phyloP scores from a whole-genome alignment of 2,329 filamentous ascomycete species.

The Paraconiothyrium sp. region DNA sequence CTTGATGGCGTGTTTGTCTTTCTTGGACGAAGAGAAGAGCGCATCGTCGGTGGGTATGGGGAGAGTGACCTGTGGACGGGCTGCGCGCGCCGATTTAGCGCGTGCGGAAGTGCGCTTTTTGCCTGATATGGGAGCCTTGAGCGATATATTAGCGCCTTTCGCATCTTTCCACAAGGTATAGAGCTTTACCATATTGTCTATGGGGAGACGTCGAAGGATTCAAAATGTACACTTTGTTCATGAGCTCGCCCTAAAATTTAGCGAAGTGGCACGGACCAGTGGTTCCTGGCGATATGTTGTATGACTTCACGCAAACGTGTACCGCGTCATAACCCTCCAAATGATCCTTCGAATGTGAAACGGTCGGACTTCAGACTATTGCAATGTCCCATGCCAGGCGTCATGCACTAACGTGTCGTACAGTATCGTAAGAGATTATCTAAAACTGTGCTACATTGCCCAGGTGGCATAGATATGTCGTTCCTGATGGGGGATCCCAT shows the following conservation, averaged over 20 bases:
- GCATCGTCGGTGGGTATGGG: conserved; percentile 48
- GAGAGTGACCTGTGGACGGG: conserved; percentile 32
- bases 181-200: not conserved
- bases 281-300: not conserved
- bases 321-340: not conserved
- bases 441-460: too few relatives aligned
- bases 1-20: conserved; percentile 83
- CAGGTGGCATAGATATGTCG: too few relatives aligned
- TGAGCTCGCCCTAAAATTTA: not conserved
- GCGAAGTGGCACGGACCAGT: not conserved
- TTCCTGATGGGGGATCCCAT: too few relatives aligned
- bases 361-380: too few relatives aligned
- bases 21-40: conserved; percentile 77
- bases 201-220: not conserved
- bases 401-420: too few relatives aligned
- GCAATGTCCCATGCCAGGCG: too few relatives aligned
- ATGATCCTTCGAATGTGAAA: too few relatives aligned
- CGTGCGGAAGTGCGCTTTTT: conserved; percentile 50
- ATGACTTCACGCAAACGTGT: not conserved
- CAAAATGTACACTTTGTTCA: not conserved
- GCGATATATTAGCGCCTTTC: not conserved
- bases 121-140: conserved; percentile 40
- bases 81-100: conserved; percentile 42
- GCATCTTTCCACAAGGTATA: not conserved
- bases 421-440: too few relatives aligned